Evolutionary conservation across 106 monocot genomes (phyloP).

Genomic region (Dendrobium huoshanense): DNA sequence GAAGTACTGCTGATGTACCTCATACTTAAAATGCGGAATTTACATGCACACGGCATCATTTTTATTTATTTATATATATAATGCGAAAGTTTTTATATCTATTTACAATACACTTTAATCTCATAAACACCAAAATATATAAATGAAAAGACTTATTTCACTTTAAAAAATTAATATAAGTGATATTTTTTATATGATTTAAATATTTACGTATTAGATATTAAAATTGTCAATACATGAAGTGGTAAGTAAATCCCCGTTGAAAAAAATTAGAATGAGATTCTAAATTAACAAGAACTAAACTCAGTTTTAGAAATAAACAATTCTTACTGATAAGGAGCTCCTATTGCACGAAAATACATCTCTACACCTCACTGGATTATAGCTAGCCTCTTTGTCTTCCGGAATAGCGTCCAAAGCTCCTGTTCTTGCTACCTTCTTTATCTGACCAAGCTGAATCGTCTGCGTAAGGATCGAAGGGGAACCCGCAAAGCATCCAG

Average conservation of each 20-base stretch:
- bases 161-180: too few species aligned
- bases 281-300: neutral
- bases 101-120: too few species aligned
- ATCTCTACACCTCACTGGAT: conserved; percentile 5
- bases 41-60: too few species aligned
- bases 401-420: conserved; percentile 61
- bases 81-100: too few species aligned
- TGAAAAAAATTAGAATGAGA: neutral
- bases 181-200: too few species aligned
- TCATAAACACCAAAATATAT: too few species aligned
- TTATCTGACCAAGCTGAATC: conserved; percentile 39
- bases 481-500: conserved; percentile 55
- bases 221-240: too few species aligned
- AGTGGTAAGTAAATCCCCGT: too few species aligned
- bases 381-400: conserved; percentile 36
- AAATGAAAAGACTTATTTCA: too few species aligned
- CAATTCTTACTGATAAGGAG: conserved; percentile 10
- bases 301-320: neutral
- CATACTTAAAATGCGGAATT: neutral
- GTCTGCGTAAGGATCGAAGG: conserved; percentile 74
- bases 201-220: too few species aligned
- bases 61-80: too few species aligned
- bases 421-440: conserved; percentile 28
- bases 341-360: conserved; percentile 9
- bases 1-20: neutral